Percentiles rank a stretch among this genome's conserved stretches.
These are phyloP conservation scores for Solanum habrochaites DNA, from an alignment of 257 asterid genomes.

Conservation along the genomic window DNA sequence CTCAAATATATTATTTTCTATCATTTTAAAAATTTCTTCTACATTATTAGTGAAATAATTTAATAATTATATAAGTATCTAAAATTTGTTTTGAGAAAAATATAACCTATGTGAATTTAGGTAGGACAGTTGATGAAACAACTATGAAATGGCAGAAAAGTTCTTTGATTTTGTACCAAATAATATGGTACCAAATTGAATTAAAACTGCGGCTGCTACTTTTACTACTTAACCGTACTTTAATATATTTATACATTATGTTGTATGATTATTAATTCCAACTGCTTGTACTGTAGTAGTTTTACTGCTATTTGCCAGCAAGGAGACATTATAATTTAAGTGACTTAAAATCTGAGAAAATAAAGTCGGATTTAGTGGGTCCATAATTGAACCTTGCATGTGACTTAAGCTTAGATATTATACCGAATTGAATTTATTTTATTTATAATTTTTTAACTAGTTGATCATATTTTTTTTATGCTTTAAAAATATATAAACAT, in stretches of 20 bases:
- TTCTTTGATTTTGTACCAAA: background rate
- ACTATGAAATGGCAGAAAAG: background rate
- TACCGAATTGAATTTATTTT: background rate
- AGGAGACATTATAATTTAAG: background rate
- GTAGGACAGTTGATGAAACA: background rate
- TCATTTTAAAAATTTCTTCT: background rate
- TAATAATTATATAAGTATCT: background rate
- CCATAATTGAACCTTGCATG: background rate
- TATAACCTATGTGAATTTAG: background rate
- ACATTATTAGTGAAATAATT: background rate
- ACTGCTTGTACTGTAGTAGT: background rate
- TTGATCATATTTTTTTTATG: background rate
- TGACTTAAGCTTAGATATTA: background rate
- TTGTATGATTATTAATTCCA: background rate
- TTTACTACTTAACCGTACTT: background rate
- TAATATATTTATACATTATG: background rate
- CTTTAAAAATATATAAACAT: no score
- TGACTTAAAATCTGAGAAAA: background rate
- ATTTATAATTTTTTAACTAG: background rate
- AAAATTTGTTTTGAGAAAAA: background rate
- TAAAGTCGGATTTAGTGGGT: background rate
- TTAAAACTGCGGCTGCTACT: background rate
- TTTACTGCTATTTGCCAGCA: background rate
- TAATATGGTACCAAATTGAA: background rate
- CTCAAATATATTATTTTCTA: background rate